Conservation (phyloP, 2,329 filamentous ascomycete species). For the Nigrospora osmanthi region DNA sequence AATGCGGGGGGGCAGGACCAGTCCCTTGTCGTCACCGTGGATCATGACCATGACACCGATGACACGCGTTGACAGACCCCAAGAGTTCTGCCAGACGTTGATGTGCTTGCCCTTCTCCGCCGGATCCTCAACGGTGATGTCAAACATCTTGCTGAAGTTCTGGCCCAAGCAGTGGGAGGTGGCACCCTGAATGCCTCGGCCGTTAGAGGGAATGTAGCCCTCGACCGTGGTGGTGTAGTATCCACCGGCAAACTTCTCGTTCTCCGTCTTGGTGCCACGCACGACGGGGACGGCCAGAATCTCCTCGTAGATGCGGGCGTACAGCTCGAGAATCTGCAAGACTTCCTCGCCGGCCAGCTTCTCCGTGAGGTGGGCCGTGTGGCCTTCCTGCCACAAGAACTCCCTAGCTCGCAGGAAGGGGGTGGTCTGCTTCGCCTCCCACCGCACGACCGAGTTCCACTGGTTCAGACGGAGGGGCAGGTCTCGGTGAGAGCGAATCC, state of each 20-base stretch:
- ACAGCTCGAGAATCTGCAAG: slow-evolving; percentile 85
- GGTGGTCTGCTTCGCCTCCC: slow-evolving; percentile 94
- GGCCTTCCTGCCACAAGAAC: slow-evolving; percentile 50
- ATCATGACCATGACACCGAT: slow-evolving; percentile 99
- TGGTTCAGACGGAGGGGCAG: slow-evolving; percentile 92
- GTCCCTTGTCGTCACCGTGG: slow-evolving; percentile 90
- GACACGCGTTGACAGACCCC: slow-evolving; percentile 93
- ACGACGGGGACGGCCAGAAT: slow-evolving; percentile 92
- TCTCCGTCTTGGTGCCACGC: slow-evolving; percentile 88
- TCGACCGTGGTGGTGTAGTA: slow-evolving; percentile 96
- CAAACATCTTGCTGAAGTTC: slow-evolving; percentile 99
- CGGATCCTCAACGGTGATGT: slow-evolving; percentile 94
- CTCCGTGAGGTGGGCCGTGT: slow-evolving; percentile 78
- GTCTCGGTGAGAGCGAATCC: slow-evolving; percentile 94
- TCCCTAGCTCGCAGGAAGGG: slow-evolving; percentile 86
- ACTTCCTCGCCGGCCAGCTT: slow-evolving; percentile 78
- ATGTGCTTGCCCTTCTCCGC: slow-evolving; percentile 70
- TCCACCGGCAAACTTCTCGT: slow-evolving; percentile 95
- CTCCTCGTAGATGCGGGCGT: slow-evolving; percentile 86
- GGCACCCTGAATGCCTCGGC: slow-evolving; percentile 91
- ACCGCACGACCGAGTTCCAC: slow-evolving; percentile 89
- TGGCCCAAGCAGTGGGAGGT: slow-evolving; percentile 92
- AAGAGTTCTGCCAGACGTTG: slow-evolving; percentile 97
- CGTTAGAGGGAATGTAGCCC: slow-evolving; percentile 92
- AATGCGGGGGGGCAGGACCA: slow-evolving; percentile 87